Conservation (phyloP, 169 alveolate genomes). For the Cryptosporidium andersoni region DNA sequence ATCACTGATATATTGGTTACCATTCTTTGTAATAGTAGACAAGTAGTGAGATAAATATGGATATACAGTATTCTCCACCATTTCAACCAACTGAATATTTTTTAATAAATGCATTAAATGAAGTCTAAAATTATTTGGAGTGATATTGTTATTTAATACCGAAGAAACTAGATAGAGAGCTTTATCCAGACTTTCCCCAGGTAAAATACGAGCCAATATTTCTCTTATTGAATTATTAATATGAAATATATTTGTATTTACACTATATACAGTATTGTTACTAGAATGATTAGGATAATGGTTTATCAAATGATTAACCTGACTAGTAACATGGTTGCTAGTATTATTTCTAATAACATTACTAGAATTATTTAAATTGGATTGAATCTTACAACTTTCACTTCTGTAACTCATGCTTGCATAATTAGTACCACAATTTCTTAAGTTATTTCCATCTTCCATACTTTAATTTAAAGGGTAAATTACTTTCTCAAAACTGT, state of each 20-base stretch:
- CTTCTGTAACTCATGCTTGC: background rate
- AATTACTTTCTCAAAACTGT: no score
- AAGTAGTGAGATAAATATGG: background rate
- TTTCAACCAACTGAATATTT: constrained; percentile 55
- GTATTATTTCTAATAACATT: background rate
- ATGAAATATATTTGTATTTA: background rate
- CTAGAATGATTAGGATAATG: background rate
- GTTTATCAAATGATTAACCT: background rate
- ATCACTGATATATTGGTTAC: background rate
- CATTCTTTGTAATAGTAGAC: background rate
- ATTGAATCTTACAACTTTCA: background rate
- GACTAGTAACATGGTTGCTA: background rate
- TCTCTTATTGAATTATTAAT: constrained; percentile 30
- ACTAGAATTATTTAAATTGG: background rate
- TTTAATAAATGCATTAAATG: constrained; percentile 17
- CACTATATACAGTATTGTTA: background rate
- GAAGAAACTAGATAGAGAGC: constrained; percentile 46
- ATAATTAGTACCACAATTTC: background rate
- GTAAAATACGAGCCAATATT: constrained; percentile 32
- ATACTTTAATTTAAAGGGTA: background rate
- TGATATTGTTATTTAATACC: constrained; percentile 13
- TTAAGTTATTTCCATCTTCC: background rate
- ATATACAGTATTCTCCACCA: constrained; percentile 23
- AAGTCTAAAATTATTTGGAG: constrained; percentile 17
- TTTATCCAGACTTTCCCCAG: constrained; percentile 31